Percentiles rank a stretch among this genome's conserved stretches.
These are phyloP conservation scores for sunflower (Helianthus annuus) DNA, from an alignment of 129 eudicot genomes.

Conservation along the genomic window HanXRQr2.0-SUNRISE NC_035446.2:133885987-133886486, in stretches of 20 bases:
- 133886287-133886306: slow-evolving; percentile 63
- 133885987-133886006: slow-evolving; percentile 69
- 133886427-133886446: slow-evolving; percentile 87
- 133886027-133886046: slow-evolving; percentile 50
- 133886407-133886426: slow-evolving; percentile 74
- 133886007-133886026: slow-evolving; percentile 76
- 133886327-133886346: slow-evolving; percentile 57
- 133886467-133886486: slow-evolving; percentile 87
- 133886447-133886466: slow-evolving; percentile 86
- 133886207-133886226: slow-evolving; percentile 64
- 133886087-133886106: slow-evolving; percentile 86
- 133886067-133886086: slow-evolving; percentile 68
- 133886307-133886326: slow-evolving; percentile 46
- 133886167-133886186: slow-evolving; percentile 42
- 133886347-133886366: slow-evolving; percentile 94
- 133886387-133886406: slow-evolving; percentile 75
- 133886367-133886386: slow-evolving; percentile 87
- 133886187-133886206: slow-evolving; percentile 81
- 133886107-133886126: slow-evolving; percentile 93
- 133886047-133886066: slow-evolving; percentile 81
- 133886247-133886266: slow-evolving; percentile 85
- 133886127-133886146: slow-evolving; percentile 43
- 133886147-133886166: slow-evolving; percentile 53
- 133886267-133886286: slow-evolving; percentile 70
- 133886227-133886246: slow-evolving; percentile 91